Evolutionary conservation across 371 early-diverging fungal species (phyloP).

Genomic region (Funneliformis caledonium): DNA sequence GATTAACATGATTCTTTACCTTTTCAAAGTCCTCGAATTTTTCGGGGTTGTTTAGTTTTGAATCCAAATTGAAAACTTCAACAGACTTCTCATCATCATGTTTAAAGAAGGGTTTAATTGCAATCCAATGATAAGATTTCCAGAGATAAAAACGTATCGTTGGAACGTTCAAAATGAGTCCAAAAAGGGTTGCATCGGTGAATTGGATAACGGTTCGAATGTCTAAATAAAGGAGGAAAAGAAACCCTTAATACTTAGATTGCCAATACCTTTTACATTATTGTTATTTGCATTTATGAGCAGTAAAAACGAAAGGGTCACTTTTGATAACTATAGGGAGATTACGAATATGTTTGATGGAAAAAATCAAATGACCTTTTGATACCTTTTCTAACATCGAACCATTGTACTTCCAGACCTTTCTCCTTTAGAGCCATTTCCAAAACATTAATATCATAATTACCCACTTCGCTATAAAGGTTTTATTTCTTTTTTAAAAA

Average conservation of each 20-base stretch:
- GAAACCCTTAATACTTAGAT: too few relatives aligned
- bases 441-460: conserved; percentile 40
- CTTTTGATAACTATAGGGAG: too few relatives aligned
- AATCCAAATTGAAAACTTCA: conserved; percentile 30
- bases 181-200: conserved; percentile 33
- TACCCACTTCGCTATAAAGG: conserved; percentile 5
- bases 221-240: not conserved
- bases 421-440: conserved; percentile 6
- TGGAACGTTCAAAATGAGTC: conserved; percentile 29
- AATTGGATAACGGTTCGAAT: conserved; percentile 39
- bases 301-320: too few relatives aligned
- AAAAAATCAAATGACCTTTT: too few relatives aligned
- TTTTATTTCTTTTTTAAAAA: not conserved
- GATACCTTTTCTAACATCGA: conserved; percentile 39
- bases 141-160: not conserved
- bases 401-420: conserved; percentile 38
- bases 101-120: conserved; percentile 25
- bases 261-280: too few relatives aligned
- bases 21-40: conserved; percentile 11
- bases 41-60: conserved; percentile 10
- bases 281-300: too few relatives aligned
- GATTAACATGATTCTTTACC: not conserved
- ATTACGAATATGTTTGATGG: too few relatives aligned
- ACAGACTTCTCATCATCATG: not conserved
- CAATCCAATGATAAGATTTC: conserved; percentile 40